Percentiles rank a stretch among this genome's conserved stretches.
These are phyloP conservation scores for Adansonia gregorii DNA, from an alignment of 441 rosid species.

Conservation along the genomic window DNA sequence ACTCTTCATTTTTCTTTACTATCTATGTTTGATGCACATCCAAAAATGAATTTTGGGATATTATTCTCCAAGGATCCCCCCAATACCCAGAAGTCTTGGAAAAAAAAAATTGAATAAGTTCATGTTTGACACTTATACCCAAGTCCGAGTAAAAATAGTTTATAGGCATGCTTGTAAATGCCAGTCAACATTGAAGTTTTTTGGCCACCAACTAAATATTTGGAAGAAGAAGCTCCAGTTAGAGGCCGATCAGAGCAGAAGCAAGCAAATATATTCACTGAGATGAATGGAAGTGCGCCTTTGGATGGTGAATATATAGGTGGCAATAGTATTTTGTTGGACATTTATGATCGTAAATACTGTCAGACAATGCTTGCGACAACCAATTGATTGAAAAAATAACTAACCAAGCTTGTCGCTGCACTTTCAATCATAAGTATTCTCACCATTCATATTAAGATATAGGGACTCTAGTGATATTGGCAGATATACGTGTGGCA, in stretches of 20 bases:
- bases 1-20: too few species aligned
- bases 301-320: not conserved
- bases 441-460: not conserved
- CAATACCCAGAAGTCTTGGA: too few species aligned
- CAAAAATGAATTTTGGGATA: too few species aligned
- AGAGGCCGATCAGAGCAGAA: not conserved
- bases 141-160: constrained; percentile 16
- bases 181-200: not conserved
- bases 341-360: not conserved
- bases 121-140: too few species aligned
- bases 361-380: not conserved
- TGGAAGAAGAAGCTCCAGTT: not conserved
- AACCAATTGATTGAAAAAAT: not conserved
- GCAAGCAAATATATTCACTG: not conserved
- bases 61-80: too few species aligned
- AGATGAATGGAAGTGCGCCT: not conserved
- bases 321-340: not conserved
- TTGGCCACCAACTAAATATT: constrained; percentile 1
- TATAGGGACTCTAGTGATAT: not conserved
- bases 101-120: too few species aligned
- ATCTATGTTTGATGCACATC: too few species aligned
- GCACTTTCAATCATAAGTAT: not conserved
- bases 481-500: not conserved
- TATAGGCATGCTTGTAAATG: not conserved
- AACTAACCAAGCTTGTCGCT: not conserved